Percentiles rank a stretch among this genome's conserved stretches.
These are phyloP conservation scores for Hansfordia pulvinata DNA, from an alignment of 2,329 filamentous ascomycete genomes.

Conservation along the genomic window DNA sequence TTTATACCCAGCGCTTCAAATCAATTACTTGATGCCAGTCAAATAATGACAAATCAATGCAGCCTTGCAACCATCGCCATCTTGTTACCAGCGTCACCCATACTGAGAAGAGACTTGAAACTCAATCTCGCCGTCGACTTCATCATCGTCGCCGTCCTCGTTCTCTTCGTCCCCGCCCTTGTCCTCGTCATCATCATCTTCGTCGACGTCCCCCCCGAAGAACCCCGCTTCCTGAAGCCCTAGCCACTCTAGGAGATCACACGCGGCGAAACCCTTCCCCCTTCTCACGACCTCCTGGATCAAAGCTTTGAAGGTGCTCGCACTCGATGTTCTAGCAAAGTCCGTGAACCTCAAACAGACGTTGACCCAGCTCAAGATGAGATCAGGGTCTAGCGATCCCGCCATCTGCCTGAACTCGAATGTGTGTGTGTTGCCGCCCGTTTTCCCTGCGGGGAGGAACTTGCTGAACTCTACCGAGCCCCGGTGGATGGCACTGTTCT, in stretches of 20 bases:
- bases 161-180: too few relatives aligned
- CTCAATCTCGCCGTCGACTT: too few relatives aligned
- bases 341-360: slow-evolving; percentile 9
- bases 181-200: slow-evolving; percentile 2
- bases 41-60: too few relatives aligned
- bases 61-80: too few relatives aligned
- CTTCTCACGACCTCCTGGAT: background rate
- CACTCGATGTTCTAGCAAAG: slow-evolving; percentile 7
- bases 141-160: too few relatives aligned
- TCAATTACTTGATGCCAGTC: too few relatives aligned
- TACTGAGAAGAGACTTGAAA: too few relatives aligned
- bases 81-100: too few relatives aligned
- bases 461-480: slow-evolving; percentile 8
- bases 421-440: slow-evolving; percentile 11
- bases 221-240: slow-evolving; percentile 4
- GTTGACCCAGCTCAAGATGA: slow-evolving; percentile 10
- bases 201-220: slow-evolving; percentile 2
- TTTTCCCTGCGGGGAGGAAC: slow-evolving; percentile 7
- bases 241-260: slow-evolving; percentile 4
- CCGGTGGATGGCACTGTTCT: background rate
- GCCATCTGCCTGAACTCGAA: slow-evolving; percentile 15
- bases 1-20: too few relatives aligned
- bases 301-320: slow-evolving; percentile 4
- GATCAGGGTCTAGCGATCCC: slow-evolving; percentile 8
- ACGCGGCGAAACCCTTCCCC: slow-evolving; percentile 1